A percentile compares a stretch with the other conserved stretches of the same genome.
These are phyloP conservation scores for Globisporangium carolinianum DNA, from an alignment of 352 stramenopile species.

Conservation along the genomic window DNA sequence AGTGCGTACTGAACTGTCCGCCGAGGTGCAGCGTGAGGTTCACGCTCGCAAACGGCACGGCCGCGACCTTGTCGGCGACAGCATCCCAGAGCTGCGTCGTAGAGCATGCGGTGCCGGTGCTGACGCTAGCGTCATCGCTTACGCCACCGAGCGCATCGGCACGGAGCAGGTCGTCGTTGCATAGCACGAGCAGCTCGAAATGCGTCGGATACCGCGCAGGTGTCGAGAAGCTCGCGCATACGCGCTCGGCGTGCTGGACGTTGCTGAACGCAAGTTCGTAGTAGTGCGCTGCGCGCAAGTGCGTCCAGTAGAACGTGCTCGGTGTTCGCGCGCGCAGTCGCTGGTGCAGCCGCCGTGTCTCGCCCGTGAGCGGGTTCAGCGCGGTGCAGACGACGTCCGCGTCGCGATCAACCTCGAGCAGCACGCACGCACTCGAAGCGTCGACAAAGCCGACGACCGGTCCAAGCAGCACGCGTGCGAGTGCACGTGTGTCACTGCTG, in stretches of 20 bases:
- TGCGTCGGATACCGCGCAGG: slow-evolving; percentile 15
- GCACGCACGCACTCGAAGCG: slow-evolving; percentile 37
- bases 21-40: slow-evolving; percentile 49
- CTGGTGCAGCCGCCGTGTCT: slow-evolving; percentile 38
- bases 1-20: slow-evolving; percentile 30
- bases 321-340: slow-evolving; percentile 35
- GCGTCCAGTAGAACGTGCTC: slow-evolving; percentile 56
- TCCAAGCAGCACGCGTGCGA: slow-evolving; percentile 39
- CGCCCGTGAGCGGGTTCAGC: slow-evolving; percentile 39
- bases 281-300: slow-evolving; percentile 46
- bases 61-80: slow-evolving; percentile 20
- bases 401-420: slow-evolving; percentile 60
- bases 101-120: neutral
- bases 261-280: slow-evolving; percentile 48
- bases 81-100: slow-evolving; percentile 20
- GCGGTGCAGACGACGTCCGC: slow-evolving; percentile 46
- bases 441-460: slow-evolving; percentile 72
- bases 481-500: neutral
- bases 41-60: slow-evolving; percentile 28
- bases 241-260: slow-evolving; percentile 29
- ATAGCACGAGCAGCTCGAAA: slow-evolving; percentile 35
- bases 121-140: too few species aligned
- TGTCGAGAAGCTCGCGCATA: slow-evolving; percentile 47
- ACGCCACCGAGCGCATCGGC: neutral
- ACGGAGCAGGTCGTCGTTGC: slow-evolving; percentile 16